These are phyloP conservation scores for Cutaneotrichosporon daszewskae DNA, from an alignment of 1,284 basidiomycete genomes.

Conservation along the genomic window DNA sequence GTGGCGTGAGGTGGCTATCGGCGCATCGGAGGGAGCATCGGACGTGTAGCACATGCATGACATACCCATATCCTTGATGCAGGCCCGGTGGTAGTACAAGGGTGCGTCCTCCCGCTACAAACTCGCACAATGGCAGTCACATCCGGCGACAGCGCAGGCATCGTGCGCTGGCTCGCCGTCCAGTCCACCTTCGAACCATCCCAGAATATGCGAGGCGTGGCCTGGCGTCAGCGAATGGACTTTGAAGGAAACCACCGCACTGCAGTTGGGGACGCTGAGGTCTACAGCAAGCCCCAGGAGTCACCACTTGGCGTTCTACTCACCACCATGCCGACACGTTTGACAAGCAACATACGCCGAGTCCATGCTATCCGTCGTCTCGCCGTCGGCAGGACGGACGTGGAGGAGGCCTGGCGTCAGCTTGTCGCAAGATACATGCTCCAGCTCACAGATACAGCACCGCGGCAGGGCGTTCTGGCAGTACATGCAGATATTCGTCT, in stretches of 20 bases:
- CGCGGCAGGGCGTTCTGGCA: conserved; percentile 38
- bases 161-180: conserved; percentile 37
- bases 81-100: too few relatives aligned
- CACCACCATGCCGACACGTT: conserved; percentile 46
- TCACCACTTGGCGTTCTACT: conserved; percentile 8
- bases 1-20: too few relatives aligned
- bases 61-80: too few relatives aligned
- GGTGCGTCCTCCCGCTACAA: too few relatives aligned
- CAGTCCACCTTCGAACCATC: conserved; percentile 43
- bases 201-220: conserved; percentile 41
- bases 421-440: background rate
- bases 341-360: conserved; percentile 44
- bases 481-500: conserved; percentile 37
- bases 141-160: conserved; percentile 43
- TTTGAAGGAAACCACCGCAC: too few relatives aligned
- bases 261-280: too few relatives aligned
- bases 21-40: too few relatives aligned
- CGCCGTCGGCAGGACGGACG: conserved; percentile 25
- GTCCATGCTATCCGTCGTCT: conserved; percentile 32
- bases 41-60: conserved; percentile 1
- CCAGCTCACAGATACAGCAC: conserved; percentile 41
- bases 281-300: too few relatives aligned
- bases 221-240: conserved; percentile 20
- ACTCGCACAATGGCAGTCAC: conserved; percentile 39
- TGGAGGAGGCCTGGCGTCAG: conserved; percentile 27